A percentile compares a stretch with the other conserved stretches of the same genome.
These are phyloP conservation scores for Aegle marmelos DNA, from an alignment of 345 rosid genomes.

Conservation along the genomic window DNA sequence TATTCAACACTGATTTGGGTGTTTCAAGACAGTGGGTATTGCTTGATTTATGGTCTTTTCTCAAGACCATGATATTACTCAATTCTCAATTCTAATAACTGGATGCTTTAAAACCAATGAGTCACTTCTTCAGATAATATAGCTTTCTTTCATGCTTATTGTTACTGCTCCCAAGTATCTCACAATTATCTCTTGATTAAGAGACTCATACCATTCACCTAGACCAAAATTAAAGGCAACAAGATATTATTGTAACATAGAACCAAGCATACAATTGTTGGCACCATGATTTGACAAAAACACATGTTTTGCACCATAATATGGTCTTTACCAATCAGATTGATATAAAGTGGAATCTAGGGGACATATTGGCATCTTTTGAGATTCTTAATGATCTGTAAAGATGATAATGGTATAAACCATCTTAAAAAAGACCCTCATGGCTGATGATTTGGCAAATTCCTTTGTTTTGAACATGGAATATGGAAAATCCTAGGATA, in stretches of 20 bases:
- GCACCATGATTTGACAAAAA: not conserved
- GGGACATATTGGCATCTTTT: conserved; percentile 2
- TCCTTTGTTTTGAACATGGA: not conserved
- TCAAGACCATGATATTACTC: not conserved
- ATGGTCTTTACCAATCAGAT: not conserved
- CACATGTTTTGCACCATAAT: not conserved
- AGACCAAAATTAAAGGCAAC: not conserved
- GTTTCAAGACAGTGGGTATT: not conserved
- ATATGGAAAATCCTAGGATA: not conserved
- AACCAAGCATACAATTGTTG: not conserved
- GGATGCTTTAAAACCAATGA: not conserved
- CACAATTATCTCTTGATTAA: not conserved
- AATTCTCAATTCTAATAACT: not conserved
- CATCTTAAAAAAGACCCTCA: not conserved
- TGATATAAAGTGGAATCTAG: not conserved
- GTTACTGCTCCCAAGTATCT: not conserved
- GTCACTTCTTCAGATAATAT: not conserved
- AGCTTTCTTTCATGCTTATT: not conserved
- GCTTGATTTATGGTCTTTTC: not conserved
- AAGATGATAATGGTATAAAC: not conserved
- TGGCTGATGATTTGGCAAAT: not conserved
- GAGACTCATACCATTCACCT: not conserved
- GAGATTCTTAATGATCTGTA: not conserved
- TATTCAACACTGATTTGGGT: not conserved
- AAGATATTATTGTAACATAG: not conserved